These are phyloP conservation scores for Candida manassasensis DNA, from an alignment of 805 yeast species.

Conservation along the genomic window DNA sequence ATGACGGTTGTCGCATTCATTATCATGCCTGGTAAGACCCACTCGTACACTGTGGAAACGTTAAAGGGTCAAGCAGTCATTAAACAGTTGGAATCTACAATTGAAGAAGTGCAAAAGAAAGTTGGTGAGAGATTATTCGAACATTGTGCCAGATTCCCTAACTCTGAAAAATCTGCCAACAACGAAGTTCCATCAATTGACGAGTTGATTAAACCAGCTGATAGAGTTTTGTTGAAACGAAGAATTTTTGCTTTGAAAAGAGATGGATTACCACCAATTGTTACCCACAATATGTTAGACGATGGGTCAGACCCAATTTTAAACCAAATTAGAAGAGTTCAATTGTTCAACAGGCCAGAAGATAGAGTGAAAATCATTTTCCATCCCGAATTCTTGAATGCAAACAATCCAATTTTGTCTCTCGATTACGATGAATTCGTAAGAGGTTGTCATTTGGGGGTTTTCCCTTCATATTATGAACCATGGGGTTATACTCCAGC, in stretches of 20 bases:
- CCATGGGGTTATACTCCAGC: constrained; percentile 99
- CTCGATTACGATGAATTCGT: constrained; percentile 96
- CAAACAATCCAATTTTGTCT: constrained; percentile 89
- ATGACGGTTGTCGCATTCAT: constrained; percentile 95
- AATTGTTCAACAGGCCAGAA: constrained; percentile 80
- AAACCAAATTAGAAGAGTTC: constrained; percentile 86
- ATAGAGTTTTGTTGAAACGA: constrained; percentile 82
- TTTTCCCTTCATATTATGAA: constrained; percentile 96
- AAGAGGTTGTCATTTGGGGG: constrained; percentile 96
- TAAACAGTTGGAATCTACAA: constrained; percentile 83
- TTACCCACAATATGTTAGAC: constrained; percentile 94
- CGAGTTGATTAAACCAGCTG: constrained; percentile 80
- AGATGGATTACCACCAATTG: constrained; percentile 87
- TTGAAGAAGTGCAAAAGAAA: constrained; percentile 77
- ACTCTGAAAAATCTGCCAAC: constrained; percentile 45
- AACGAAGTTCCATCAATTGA: constrained; percentile 70
- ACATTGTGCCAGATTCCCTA: constrained; percentile 70
- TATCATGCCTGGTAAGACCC: constrained; percentile 95
- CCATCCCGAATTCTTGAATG: constrained; percentile 95
- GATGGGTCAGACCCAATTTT: constrained; percentile 88
- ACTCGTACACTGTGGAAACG: constrained; percentile 93
- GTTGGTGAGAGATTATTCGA: constrained; percentile 88
- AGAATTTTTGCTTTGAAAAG: constrained; percentile 91
- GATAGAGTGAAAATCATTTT: constrained; percentile 93
- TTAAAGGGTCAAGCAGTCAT: constrained; percentile 94